Conservation (phyloP, 495 filamentous ascomycete genomes). For the Lichina pygmaea region DNA sequence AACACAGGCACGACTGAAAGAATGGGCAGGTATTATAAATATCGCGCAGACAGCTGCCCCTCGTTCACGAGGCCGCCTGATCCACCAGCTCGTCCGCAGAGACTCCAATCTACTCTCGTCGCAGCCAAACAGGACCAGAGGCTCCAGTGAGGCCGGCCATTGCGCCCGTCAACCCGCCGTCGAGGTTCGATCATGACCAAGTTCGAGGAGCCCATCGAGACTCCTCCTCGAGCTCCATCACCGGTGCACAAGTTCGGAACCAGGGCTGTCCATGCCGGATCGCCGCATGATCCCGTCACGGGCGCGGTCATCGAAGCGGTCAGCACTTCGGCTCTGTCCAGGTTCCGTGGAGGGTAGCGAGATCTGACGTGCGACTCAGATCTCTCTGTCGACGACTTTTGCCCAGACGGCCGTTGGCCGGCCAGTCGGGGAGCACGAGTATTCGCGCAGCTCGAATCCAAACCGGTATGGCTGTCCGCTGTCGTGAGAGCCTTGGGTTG, state of each 20-base stretch:
- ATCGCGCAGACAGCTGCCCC: no score
- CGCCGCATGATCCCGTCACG: constrained; percentile 68
- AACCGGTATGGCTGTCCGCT: constrained; percentile 28
- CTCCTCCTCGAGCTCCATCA: constrained; percentile 27
- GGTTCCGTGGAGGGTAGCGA: no score
- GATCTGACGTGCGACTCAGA: constrained; percentile 17
- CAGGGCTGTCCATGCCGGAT: constrained; percentile 75
- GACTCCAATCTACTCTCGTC: no score
- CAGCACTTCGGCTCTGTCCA: constrained; percentile 5
- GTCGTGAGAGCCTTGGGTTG: background rate
- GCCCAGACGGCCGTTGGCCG: constrained; percentile 62
- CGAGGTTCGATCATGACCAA: constrained; percentile 11
- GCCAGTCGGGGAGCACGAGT: constrained; percentile 72
- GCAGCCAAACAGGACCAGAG: no score
- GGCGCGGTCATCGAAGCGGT: constrained; percentile 84
- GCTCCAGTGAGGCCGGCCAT: no score
- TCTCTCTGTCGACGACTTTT: constrained; percentile 87
- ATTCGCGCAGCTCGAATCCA: constrained; percentile 74
- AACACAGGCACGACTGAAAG: no score
- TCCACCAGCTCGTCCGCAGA: no score
- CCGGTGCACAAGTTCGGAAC: constrained; percentile 60
- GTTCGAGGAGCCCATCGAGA: constrained; percentile 22
- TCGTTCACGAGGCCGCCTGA: no score
- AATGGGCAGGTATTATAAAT: no score
- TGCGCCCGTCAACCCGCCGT: no score